Evolutionary conservation across 2,329 filamentous ascomycete species (phyloP), one percentile per base, ranked within the genome.

Genomic region (Sordariomycetes sp.): DNA sequence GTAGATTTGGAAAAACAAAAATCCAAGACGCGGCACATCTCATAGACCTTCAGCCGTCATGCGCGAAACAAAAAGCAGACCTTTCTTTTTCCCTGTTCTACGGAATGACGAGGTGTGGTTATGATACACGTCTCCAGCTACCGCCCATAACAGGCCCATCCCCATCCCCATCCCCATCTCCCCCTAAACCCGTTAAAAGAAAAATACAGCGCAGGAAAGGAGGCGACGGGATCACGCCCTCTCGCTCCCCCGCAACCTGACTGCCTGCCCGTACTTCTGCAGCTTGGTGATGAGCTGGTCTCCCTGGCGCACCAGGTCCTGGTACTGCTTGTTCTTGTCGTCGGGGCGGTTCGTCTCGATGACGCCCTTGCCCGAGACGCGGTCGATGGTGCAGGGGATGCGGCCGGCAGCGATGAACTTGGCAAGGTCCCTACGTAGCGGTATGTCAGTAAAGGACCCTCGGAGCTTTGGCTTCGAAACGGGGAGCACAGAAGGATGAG

Each of bases 281-380:
- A 99, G 79, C 81, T 99, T 99, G 60, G 94, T 99, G 71, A 99
- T 97, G 62, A 99, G 81, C 74, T 96, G 89, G 73, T 99, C 94
- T 35, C 94, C 94, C 71, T 97, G 94, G 77, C 94, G 94, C 61
- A 99, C 91, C 43, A 97, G 91, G 67, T 99, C 94, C 66, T 92
- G 89, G 75, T 99, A 99, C 77, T 99, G 94, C 82, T 96, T 97
- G 81, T 97, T 97, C 86, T 99, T 99, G 77, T 96, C 92, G 71
- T 97, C 94, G 10, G 93, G 92, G 58, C 94, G 83, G 77, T 97
- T 97, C 52, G 94, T 99, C 81, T 97, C 94, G 67, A 99, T 97
- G 65, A 97, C 55, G 57, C 93, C 93, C 72, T 95, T 94, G 64
- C 93, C 94, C 60, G 92, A 90, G 63, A 99, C 94, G 58, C 94